These are phyloP conservation scores for Penicillium sp. DNA, from an alignment of 2,329 filamentous ascomycete species.

Conservation along the genomic window DNA sequence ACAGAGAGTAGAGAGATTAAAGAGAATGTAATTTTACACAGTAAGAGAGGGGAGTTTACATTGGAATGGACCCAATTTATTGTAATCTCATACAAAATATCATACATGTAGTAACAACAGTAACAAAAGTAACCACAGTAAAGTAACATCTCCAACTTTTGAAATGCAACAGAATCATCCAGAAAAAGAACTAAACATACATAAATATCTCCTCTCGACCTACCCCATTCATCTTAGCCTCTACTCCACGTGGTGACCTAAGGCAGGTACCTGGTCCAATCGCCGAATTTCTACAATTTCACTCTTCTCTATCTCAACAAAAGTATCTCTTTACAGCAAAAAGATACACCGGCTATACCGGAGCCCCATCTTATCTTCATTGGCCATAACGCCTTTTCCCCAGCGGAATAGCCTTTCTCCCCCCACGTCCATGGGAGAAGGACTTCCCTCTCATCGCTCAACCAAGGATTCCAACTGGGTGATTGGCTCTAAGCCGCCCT, in stretches of 20 bases:
- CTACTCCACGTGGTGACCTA: conserved; percentile 20
- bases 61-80: conserved; percentile 6
- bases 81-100: not conserved
- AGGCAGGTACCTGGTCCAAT: conserved; percentile 18
- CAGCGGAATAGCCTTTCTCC: not conserved
- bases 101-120: not conserved
- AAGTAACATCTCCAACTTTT: too few relatives aligned
- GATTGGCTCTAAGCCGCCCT: conserved; percentile 10
- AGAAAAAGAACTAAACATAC: not conserved
- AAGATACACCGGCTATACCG: conserved; percentile 1
- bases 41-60: not conserved
- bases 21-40: not conserved
- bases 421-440: conserved; percentile 2
- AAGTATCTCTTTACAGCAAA: too few relatives aligned
- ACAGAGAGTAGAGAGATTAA: conserved; percentile 7
- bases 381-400: not conserved
- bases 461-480: not conserved
- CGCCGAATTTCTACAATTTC: conserved; percentile 8
- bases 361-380: conserved; percentile 1
- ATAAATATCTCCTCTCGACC: not conserved
- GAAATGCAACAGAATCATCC: conserved; percentile 7
- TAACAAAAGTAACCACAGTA: not conserved
- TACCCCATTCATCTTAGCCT: conserved; percentile 7
- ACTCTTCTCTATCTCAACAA: too few relatives aligned
- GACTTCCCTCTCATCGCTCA: not conserved